Base-by-base conservation (phyloP, 2,329 filamentous ascomycete genomes). In the Raffaelea albimanens region DNA sequence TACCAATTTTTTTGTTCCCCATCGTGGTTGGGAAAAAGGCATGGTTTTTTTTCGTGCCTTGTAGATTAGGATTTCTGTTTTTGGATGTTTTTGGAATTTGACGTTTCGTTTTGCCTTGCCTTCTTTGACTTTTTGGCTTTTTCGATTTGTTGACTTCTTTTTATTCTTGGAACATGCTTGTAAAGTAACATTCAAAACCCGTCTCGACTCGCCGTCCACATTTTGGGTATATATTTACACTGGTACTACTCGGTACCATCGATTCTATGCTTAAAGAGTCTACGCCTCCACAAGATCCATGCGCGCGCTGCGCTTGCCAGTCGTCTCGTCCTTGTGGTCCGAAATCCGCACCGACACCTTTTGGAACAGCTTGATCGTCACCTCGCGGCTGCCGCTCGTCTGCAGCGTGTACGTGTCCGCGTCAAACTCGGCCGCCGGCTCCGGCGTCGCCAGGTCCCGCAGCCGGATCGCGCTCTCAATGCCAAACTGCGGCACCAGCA, bases 401-500 rank as follows among this genome's bases (percentile, higher is more conserved):
- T 67, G 76, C 34, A 98, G 72, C 41, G 80, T 78, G 65, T 95
- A 98, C 50, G 85, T 82, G 61, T 96, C 93, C 0, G 82, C 78
- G 65, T 98, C 88, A 61, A 88, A 97, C 29, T 78, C 78, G 43
- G 85, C 85, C 54, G 90, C 84, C 1, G 89, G 87, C 63, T 86
- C 87, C 0, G 80, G 76, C 14, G 36, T 43, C 4, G 82, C 83
- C 50, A 97, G 73, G 67, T 97, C 93, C 50, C 88, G 75, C 56
- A 97, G 69, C 11, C 91, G 77, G 54, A 98, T 93, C 52, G 96
- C 69, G 38, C 88, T 85, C 70, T 98, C 93, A 58, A 98, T 94
- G 38, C 93, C 93, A 64, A 98, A 98, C 16, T 88, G 75, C 7
- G 93, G 93, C 44, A 98, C 91, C 52, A 97, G 90, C 11, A 97